Conservation (phyloP, 176 grass and related monocot genomes). For the Oropetium thomaeum region DNA sequence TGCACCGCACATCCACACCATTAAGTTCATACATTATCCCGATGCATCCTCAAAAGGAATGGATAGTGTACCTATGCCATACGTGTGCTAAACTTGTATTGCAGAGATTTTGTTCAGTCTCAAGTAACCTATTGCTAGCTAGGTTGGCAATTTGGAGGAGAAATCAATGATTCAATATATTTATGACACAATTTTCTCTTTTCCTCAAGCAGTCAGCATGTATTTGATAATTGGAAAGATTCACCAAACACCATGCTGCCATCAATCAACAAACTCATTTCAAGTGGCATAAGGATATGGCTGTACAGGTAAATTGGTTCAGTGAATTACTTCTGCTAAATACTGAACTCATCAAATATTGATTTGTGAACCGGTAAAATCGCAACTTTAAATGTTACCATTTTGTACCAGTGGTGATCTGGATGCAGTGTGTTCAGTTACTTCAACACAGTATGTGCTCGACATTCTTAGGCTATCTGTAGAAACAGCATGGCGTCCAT, state of each 20-base stretch:
- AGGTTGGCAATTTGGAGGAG: conserved; percentile 3
- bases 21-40: neutral
- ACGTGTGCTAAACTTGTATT: neutral
- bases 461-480: conserved; percentile 40
- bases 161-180: neutral
- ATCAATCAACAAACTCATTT: conserved; percentile 49
- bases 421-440: conserved; percentile 61
- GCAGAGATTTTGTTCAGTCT: conserved; percentile 11
- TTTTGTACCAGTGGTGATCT: conserved; percentile 52
- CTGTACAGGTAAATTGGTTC: conserved; percentile 51
- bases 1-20: neutral
- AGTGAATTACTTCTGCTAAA: neutral
- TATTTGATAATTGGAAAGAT: conserved; percentile 58
- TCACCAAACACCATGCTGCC: conserved; percentile 43
- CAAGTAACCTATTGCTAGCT: conserved; percentile 10
- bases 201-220: conserved; percentile 36
- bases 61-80: neutral
- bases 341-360: neutral
- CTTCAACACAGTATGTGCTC: conserved; percentile 52
- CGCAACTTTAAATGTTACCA: neutral
- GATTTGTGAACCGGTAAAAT: neutral
- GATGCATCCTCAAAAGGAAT: neutral
- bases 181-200: conserved; percentile 17
- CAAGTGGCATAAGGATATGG: conserved; percentile 56
- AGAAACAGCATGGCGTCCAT: conserved; percentile 60